These are phyloP conservation scores for Candida hungchunana DNA, from an alignment of 805 yeast species.

Conservation along the genomic window DNA sequence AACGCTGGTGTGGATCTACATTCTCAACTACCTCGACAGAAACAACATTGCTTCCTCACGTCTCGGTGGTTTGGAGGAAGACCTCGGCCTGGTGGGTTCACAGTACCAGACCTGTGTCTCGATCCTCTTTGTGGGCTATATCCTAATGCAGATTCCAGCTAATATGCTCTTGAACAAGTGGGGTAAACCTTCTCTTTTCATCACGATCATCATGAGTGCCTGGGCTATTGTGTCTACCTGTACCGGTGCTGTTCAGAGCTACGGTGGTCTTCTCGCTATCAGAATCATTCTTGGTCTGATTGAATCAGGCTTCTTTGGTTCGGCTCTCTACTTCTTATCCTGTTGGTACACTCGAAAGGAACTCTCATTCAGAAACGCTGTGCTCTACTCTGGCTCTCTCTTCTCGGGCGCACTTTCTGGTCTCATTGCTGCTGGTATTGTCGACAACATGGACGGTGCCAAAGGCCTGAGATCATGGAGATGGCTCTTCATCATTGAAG, in stretches of 20 bases:
- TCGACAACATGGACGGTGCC: slow-evolving; percentile 21
- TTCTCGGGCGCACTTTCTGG: slow-evolving; percentile 25
- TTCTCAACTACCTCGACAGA: slow-evolving; percentile 47
- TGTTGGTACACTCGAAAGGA: slow-evolving; percentile 26
- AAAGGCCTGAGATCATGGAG: slow-evolving; percentile 17
- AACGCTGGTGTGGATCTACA: slow-evolving; percentile 45
- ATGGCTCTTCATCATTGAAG: slow-evolving; percentile 23
- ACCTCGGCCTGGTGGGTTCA: slow-evolving; percentile 37
- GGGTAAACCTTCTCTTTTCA: slow-evolving; percentile 14
- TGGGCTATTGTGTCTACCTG: slow-evolving; percentile 18
- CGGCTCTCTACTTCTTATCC: slow-evolving; percentile 20
- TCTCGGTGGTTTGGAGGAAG: slow-evolving; percentile 45
- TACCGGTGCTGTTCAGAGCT: slow-evolving; percentile 18
- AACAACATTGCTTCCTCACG: slow-evolving; percentile 48
- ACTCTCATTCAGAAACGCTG: slow-evolving; percentile 22
- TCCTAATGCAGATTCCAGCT: slow-evolving; percentile 19
- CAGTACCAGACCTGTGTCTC: slow-evolving; percentile 38
- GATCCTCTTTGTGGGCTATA: slow-evolving; percentile 15
- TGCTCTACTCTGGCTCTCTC: slow-evolving; percentile 18
- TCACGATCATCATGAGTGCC: slow-evolving; percentile 12
- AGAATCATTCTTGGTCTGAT: slow-evolving; percentile 15
- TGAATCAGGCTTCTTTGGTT: slow-evolving; percentile 19
- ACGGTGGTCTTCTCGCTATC: slow-evolving; percentile 12
- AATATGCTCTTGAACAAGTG: slow-evolving; percentile 14
- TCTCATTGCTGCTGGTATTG: slow-evolving; percentile 22